Conservation (phyloP, 2,329 filamentous ascomycete species). For the Penicillium sp. region DNA sequence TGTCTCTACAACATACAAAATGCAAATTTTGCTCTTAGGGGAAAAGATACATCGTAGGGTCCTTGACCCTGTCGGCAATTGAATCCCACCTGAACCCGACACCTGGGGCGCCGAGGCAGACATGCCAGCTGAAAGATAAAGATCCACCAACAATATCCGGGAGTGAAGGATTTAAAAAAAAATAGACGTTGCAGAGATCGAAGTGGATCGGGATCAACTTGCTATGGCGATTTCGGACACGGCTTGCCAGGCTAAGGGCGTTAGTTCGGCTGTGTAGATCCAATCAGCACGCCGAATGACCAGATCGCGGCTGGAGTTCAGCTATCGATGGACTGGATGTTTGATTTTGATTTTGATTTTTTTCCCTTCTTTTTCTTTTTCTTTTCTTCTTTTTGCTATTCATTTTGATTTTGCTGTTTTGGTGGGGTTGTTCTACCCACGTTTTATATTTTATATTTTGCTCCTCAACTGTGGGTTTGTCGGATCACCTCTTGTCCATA, state of each 20-base stretch:
- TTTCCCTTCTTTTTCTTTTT: not conserved
- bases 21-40: not conserved
- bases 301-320: conserved; percentile 16
- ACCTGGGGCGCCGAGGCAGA: conserved; percentile 19
- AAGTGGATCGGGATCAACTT: not conserved
- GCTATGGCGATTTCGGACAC: not conserved
- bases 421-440: not conserved
- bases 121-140: conserved; percentile 16
- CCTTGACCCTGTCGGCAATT: conserved; percentile 2
- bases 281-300: conserved; percentile 14
- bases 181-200: conserved; percentile 3
- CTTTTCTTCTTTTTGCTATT: not conserved
- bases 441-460: not conserved
- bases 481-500: not conserved
- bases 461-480: not conserved
- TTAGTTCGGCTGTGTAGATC: conserved; percentile 13
- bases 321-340: conserved; percentile 12
- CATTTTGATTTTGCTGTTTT: not conserved
- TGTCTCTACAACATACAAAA: not conserved
- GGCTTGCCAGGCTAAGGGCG: conserved; percentile 11
- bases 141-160: not conserved
- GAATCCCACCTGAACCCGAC: conserved; percentile 7
- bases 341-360: not conserved
- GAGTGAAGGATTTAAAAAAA: not conserved
- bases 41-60: not conserved